Conservation (phyloP, 768 basidiomycete species). For the Lenzites betulinus region DNA sequence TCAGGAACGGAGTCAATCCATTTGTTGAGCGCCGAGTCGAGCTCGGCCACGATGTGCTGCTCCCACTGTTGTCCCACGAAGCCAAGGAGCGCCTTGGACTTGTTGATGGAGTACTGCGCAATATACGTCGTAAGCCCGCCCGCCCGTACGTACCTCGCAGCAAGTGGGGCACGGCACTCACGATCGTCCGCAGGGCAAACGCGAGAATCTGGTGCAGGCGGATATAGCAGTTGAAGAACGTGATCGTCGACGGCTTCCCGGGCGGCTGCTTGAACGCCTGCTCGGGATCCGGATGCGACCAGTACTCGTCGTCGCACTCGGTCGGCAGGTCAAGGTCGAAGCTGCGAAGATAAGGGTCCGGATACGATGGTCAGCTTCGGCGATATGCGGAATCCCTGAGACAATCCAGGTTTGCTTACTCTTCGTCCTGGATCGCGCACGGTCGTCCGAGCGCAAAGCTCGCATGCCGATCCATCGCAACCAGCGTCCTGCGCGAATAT, state of each 20-base stretch:
- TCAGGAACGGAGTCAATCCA: slow-evolving; percentile 73
- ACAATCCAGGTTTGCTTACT: slow-evolving; percentile 43
- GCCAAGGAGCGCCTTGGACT: slow-evolving; percentile 55
- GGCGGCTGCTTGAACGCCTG: slow-evolving; percentile 66
- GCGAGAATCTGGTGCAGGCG: slow-evolving; percentile 70
- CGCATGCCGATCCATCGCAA: slow-evolving; percentile 47
- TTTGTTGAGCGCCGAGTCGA: slow-evolving; percentile 69
- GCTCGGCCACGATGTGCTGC: slow-evolving; percentile 61
- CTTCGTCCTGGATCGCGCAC: slow-evolving; percentile 73
- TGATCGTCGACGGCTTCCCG: slow-evolving; percentile 54
- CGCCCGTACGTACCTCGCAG: background rate
- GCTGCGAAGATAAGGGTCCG: slow-evolving; percentile 36
- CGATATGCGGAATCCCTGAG: background rate
- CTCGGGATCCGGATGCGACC: slow-evolving; percentile 59
- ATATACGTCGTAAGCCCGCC: background rate
- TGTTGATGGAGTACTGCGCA: slow-evolving; percentile 75
- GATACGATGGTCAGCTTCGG: background rate
- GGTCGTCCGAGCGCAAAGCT: slow-evolving; percentile 65
- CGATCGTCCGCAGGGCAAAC: slow-evolving; percentile 69
- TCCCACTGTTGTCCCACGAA: slow-evolving; percentile 54
- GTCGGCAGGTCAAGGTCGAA: slow-evolving; percentile 77
- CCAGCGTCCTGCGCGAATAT: slow-evolving; percentile 44
- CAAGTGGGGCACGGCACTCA: slow-evolving; percentile 35
- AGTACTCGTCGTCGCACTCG: slow-evolving; percentile 83
- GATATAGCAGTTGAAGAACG: slow-evolving; percentile 65